These are phyloP conservation scores for Globisporangium abappressorium DNA, from an alignment of 352 stramenopile species.

Conservation along the genomic window DNA sequence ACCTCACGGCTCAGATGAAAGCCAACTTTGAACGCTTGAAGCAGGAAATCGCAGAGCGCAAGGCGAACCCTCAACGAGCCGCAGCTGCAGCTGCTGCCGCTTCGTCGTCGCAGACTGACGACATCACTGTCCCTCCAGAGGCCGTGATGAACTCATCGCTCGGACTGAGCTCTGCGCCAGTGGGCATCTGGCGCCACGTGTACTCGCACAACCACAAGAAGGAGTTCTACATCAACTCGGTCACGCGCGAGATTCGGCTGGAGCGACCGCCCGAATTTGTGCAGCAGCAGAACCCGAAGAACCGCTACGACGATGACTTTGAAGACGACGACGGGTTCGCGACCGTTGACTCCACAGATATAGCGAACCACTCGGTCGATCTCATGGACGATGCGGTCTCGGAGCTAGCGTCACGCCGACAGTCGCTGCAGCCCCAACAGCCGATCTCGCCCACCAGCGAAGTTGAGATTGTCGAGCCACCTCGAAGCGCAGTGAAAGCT, in stretches of 20 bases:
- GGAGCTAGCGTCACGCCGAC: not conserved
- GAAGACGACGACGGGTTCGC: constrained; percentile 22
- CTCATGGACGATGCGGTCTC: constrained; percentile 13
- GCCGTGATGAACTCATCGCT: constrained; percentile 5
- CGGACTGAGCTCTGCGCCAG: constrained; percentile 13
- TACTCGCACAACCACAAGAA: constrained; percentile 53
- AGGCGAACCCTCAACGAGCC: constrained; percentile 37
- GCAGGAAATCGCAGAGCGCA: constrained; percentile 64
- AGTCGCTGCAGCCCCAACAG: not conserved
- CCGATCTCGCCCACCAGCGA: not conserved
- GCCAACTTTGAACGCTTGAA: constrained; percentile 72
- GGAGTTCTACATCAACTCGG: constrained; percentile 79
- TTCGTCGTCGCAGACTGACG: constrained; percentile 8
- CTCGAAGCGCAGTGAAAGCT: constrained; percentile 24
- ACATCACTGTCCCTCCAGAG: constrained; percentile 7
- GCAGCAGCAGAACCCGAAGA: constrained; percentile 52
- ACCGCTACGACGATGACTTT: constrained; percentile 44
- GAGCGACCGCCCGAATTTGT: constrained; percentile 47
- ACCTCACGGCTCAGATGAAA: constrained; percentile 57
- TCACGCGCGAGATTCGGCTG: constrained; percentile 69
- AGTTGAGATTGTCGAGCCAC: constrained; percentile 16
- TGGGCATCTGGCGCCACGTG: constrained; percentile 69
- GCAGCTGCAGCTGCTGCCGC: constrained; percentile 18
- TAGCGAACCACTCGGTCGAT: constrained; percentile 14
- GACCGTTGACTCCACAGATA: constrained; percentile 21